Conservation (phyloP, 441 rosid species). For the Bruguiera hainesii region DNA sequence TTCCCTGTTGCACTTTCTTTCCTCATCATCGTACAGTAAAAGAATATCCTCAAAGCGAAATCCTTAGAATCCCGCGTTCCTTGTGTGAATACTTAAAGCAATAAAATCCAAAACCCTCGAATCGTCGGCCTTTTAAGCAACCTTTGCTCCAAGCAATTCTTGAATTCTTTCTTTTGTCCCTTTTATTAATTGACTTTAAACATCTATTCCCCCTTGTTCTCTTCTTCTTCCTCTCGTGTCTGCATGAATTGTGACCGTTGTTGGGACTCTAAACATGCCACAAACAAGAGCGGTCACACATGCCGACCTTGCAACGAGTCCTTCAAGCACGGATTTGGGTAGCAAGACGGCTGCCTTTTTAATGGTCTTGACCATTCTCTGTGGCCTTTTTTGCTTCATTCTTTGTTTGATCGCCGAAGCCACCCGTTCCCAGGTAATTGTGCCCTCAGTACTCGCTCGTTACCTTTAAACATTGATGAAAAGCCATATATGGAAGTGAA, state of each 20-base stretch:
- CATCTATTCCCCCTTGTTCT: background rate
- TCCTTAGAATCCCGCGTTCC: constrained; percentile 16
- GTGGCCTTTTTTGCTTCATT: constrained; percentile 72
- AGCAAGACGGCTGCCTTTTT: constrained; percentile 66
- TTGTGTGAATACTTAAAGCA: constrained; percentile 29
- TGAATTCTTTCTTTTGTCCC: constrained; percentile 25
- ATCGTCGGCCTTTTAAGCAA: constrained; percentile 87
- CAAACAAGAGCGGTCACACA: constrained; percentile 68
- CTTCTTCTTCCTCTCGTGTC: constrained; percentile 15
- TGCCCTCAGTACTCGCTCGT: no score
- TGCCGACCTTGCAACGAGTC: constrained; percentile 71
- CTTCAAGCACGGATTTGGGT: constrained; percentile 48
- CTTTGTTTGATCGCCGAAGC: constrained; percentile 93
- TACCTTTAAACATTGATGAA: no score
- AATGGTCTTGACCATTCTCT: constrained; percentile 50
- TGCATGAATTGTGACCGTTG: constrained; percentile 17
- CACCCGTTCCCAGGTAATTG: constrained; percentile 71
- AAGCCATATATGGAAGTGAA: no score
- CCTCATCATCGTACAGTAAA: constrained; percentile 15
- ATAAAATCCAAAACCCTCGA: constrained; percentile 41
- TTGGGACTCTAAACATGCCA: constrained; percentile 32
- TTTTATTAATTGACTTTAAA: constrained; percentile 7
- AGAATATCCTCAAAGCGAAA: constrained; percentile 25
- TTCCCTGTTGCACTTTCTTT: background rate
- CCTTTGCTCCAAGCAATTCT: constrained; percentile 90